phyloP scores from a whole-genome alignment of 148 eudicot species.

The Cornus controversa region DNA sequence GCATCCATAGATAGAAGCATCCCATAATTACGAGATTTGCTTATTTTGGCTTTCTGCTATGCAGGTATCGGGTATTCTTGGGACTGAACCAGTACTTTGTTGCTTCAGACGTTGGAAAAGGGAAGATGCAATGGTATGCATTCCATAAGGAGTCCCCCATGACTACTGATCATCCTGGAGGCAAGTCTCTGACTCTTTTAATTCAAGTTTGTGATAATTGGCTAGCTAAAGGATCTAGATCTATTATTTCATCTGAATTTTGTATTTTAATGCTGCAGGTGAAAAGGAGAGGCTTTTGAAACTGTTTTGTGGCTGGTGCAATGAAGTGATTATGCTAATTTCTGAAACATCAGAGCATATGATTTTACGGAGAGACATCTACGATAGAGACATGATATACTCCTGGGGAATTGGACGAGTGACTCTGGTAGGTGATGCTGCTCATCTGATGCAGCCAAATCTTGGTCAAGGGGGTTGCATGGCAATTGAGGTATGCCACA shows the following conservation, averaged over 20 bases:
- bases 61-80: conserved; percentile 27
- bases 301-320: conserved; percentile 30
- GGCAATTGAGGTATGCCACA: conserved; percentile 31
- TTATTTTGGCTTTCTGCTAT: conserved; percentile 5
- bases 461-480: conserved; percentile 40
- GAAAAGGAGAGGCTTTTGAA: conserved; percentile 24
- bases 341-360: conserved; percentile 12
- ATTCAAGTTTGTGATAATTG: neutral
- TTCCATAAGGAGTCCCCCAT: conserved; percentile 19
- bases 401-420: conserved; percentile 29
- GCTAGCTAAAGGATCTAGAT: neutral
- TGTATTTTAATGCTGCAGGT: conserved; percentile 12
- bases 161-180: conserved; percentile 6
- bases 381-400: conserved; percentile 22
- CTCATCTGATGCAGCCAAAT: conserved; percentile 38
- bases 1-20: neutral
- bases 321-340: conserved; percentile 17
- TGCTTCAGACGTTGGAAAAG: conserved; percentile 28
- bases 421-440: conserved; percentile 32
- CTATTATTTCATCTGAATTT: neutral
- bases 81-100: conserved; percentile 37
- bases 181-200: conserved; percentile 1
- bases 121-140: conserved; percentile 40
- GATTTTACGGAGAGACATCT: conserved; percentile 24
- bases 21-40: neutral